Evolutionary conservation across 176 grass and related monocot genomes (phyloP), one percentile per base, ranked within the genome.

Genomic region (Poa annua): DNA sequence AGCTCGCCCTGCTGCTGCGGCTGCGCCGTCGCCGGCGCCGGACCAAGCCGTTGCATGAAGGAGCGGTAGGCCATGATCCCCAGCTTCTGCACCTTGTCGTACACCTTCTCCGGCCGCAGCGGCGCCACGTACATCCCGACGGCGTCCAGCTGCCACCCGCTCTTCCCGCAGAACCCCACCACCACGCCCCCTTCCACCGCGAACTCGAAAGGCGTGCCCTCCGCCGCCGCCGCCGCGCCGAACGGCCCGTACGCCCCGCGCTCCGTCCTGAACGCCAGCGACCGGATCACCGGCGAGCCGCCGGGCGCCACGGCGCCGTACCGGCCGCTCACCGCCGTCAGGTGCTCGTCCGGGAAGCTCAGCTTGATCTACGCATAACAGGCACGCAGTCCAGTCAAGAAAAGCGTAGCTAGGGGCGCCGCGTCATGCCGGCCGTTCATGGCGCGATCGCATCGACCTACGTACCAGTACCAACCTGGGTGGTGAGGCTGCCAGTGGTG

Each of bases 191-290:
- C 78, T 14, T 86, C 88, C 65, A 89, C 79, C 45, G 79, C 47
- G 73, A 89, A 89, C 65, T 66, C 9, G 88, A 89, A 86, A 15
- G 88, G 65, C 45, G 73, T 82, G 34, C 88, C 88, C 73, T 86
- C 88, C 3, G 19, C 73, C 1, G 9, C 22, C 10, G 33, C 21
- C 11, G 34, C 73, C 5, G 9, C 39, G 25, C 89, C 81, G 77
- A 88, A 91, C 25, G 77, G 85, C 20, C 90, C 90, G 69, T 56
- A 82, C 29, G 29, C 59, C 36, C 9, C 3, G 66, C 16, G 82
- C 63, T 79, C 75, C 12, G 68, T 92, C 62, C 36, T 45, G 44
- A 88, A 92, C 42, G 60, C 76, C 78, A 91, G 86, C 65, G 62
- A 89, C 0, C 86, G 83, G 67, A 92, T 88, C 74, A 71, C 68